Conservation (phyloP, 164 flowering plant species). For the Dillenia suffruticosa region DNA sequence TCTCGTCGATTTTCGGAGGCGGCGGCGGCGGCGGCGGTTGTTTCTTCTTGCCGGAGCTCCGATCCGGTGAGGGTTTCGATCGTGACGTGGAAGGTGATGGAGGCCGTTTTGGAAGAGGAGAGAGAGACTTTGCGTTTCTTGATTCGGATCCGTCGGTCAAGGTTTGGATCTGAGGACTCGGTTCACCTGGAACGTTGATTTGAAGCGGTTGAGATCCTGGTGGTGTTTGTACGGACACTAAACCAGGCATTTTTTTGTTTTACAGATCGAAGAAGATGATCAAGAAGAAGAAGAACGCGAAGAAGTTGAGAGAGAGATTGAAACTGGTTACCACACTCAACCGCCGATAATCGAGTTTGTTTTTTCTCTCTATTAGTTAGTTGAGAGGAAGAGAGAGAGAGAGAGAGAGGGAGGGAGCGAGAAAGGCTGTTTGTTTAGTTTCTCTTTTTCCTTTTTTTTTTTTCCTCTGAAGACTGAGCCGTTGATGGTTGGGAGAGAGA, state of each 20-base stretch:
- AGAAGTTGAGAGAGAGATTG: not conserved
- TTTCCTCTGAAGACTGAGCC: too few species aligned
- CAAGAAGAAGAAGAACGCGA: not conserved
- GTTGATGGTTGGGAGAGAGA: too few species aligned
- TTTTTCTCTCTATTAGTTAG: too few species aligned
- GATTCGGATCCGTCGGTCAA: conserved; percentile 16
- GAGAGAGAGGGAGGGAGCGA: too few species aligned
- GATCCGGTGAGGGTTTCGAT: conserved; percentile 59
- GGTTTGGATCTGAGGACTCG: conserved; percentile 21
- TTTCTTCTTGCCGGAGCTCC: conserved; percentile 49
- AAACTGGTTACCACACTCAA: not conserved
- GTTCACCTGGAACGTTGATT: conserved; percentile 34
- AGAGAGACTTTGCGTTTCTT: conserved; percentile 23
- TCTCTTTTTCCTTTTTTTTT: too few species aligned
- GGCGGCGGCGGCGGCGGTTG: conserved; percentile 30
- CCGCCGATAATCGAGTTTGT: too few species aligned
- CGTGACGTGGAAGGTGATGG: conserved; percentile 76
- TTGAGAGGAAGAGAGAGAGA: conserved; percentile 7
- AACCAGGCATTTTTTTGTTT: conserved; percentile 46
- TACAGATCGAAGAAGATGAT: not conserved
- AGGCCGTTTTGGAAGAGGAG: conserved; percentile 45
- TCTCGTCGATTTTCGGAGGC: conserved; percentile 38
- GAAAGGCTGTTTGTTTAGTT: too few species aligned
- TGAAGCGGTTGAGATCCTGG: conserved; percentile 53
- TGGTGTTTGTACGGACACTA: conserved; percentile 74